Evolutionary conservation across 169 alveolate species (phyloP).

Genomic region (Plasmodium coatneyi): DNA sequence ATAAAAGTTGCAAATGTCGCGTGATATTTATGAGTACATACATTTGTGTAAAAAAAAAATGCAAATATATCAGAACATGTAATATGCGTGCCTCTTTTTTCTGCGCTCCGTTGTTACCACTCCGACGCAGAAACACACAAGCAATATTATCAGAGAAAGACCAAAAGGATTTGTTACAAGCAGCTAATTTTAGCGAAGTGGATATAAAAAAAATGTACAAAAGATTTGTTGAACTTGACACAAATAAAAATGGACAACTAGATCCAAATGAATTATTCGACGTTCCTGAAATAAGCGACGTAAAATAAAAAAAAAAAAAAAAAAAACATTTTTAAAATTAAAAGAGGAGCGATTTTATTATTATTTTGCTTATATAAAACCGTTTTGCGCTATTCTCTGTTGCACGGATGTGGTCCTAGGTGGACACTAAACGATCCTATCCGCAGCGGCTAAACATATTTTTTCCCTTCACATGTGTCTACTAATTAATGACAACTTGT

Average conservation of each 20-base stretch:
- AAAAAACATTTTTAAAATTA: background rate
- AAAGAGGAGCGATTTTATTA: background rate
- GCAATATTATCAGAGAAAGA: slow-evolving; percentile 80
- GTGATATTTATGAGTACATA: background rate
- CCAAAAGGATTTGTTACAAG: slow-evolving; percentile 85
- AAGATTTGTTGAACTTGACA: slow-evolving; percentile 93
- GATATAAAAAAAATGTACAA: slow-evolving; percentile 94
- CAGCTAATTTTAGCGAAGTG: slow-evolving; percentile 92
- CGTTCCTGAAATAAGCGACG: slow-evolving; percentile 95
- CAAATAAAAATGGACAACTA: slow-evolving; percentile 93
- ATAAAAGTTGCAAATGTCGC: background rate
- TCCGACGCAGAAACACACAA: slow-evolving; percentile 53
- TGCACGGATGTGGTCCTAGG: background rate
- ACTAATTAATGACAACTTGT: slow-evolving; percentile 6
- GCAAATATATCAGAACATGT: background rate
- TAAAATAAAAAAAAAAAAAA: slow-evolving; percentile 42
- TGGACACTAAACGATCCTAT: background rate
- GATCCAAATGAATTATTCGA: slow-evolving; percentile 96
- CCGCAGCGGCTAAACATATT: background rate
- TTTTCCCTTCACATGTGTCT: background rate
- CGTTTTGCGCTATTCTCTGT: background rate
- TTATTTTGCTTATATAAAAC: background rate
- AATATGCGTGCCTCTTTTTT: background rate
- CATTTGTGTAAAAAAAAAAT: background rate
- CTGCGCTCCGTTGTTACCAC: background rate